These are phyloP conservation scores for Vitellaria paradoxa DNA, from an alignment of 179 eudicot species.

Conservation along the genomic window DNA sequence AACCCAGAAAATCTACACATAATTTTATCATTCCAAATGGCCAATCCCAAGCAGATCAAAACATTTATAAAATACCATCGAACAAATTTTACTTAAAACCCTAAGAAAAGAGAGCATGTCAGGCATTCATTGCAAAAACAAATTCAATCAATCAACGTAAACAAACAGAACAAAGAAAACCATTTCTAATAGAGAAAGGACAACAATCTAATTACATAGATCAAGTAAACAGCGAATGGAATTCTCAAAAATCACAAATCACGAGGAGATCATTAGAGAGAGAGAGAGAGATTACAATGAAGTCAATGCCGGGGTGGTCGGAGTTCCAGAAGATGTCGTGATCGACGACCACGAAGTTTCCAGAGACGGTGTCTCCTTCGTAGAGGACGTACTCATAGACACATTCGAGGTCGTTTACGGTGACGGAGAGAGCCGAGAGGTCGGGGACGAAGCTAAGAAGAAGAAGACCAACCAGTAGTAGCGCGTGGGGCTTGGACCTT, in stretches of 20 bases:
- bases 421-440: slow-evolving; percentile 55
- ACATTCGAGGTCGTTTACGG: slow-evolving; percentile 80
- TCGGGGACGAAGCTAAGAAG: slow-evolving; percentile 30
- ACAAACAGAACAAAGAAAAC: background rate
- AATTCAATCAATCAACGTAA: slow-evolving; percentile 1
- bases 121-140: background rate
- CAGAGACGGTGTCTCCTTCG: slow-evolving; percentile 78
- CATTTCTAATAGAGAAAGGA: background rate
- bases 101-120: background rate
- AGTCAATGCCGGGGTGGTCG: slow-evolving; percentile 90
- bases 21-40: too few species aligned
- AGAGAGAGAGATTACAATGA: slow-evolving; percentile 47
- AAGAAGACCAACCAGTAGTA: slow-evolving; percentile 34
- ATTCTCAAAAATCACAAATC: background rate
- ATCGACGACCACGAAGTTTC: slow-evolving; percentile 93
- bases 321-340: slow-evolving; percentile 87
- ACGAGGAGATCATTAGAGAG: background rate
- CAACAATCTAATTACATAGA: background rate
- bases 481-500: slow-evolving; percentile 18
- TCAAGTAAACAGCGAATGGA: background rate
- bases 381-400: slow-evolving; percentile 82
- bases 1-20: background rate
- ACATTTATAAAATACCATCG: background rate
- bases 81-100: background rate
- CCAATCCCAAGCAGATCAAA: background rate